Conservation (phyloP, 768 basidiomycete species). For the Suillus brevipes region DNA sequence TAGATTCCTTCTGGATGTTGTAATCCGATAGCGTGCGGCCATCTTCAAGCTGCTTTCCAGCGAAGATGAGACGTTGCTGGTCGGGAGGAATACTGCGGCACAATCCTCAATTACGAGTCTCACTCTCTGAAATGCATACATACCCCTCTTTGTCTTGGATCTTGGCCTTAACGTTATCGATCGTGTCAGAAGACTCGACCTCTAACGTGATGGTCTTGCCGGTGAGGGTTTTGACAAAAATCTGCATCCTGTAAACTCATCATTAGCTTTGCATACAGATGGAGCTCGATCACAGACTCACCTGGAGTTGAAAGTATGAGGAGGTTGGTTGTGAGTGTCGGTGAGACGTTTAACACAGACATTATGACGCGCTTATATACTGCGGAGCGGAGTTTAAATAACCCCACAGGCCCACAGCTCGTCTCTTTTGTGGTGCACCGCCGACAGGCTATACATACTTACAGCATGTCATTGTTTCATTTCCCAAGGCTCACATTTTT, state of each 20-base stretch:
- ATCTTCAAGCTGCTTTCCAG: slow-evolving; percentile 94
- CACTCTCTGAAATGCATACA: slow-evolving; percentile 17
- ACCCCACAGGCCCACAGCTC: neutral
- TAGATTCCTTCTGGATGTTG: slow-evolving; percentile 95
- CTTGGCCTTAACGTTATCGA: slow-evolving; percentile 81
- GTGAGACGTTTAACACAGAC: neutral
- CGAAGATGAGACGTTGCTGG: slow-evolving; percentile 95
- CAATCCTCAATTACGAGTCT: neutral
- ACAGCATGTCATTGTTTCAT: neutral
- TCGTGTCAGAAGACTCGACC: slow-evolving; percentile 77
- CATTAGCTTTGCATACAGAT: neutral
- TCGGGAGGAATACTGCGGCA: slow-evolving; percentile 69
- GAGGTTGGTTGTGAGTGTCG: neutral
- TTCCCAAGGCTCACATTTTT: neutral
- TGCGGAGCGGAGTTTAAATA: slow-evolving; percentile 1
- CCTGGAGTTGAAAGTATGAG: neutral
- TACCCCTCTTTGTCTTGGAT: slow-evolving; percentile 82
- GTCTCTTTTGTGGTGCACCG: neutral
- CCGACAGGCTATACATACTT: neutral
- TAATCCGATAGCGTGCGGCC: slow-evolving; percentile 88
- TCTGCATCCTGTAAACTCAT: slow-evolving; percentile 58
- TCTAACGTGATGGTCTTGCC: slow-evolving; percentile 92
- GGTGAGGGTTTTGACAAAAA: slow-evolving; percentile 86
- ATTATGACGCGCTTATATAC: slow-evolving; percentile 1
- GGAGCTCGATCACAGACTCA: neutral